phyloP scores from a whole-genome alignment of 1,284 basidiomycete genomes.

The Caloboletus inedulis region DNA sequence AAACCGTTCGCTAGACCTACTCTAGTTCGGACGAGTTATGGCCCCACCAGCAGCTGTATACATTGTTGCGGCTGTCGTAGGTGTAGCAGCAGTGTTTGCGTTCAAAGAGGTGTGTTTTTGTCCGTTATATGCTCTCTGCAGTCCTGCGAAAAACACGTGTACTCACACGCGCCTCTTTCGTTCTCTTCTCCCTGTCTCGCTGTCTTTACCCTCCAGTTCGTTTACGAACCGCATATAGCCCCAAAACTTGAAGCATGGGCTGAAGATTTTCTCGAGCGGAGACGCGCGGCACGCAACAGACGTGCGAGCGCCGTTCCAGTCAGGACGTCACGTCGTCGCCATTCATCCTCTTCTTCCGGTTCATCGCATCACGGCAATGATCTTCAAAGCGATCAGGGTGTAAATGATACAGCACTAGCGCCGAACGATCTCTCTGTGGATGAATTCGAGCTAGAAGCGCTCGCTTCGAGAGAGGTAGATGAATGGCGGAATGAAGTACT shows the following conservation, averaged over 20 bases:
- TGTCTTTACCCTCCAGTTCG: conserved; percentile 37
- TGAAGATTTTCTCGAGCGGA: conserved; percentile 42
- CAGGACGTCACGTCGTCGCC: conserved; percentile 12
- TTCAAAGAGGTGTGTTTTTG: conserved; percentile 42
- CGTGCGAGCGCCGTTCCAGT: conserved; percentile 27
- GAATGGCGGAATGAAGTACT: conserved; percentile 51
- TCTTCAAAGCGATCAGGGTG: conserved; percentile 8
- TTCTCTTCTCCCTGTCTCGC: background rate
- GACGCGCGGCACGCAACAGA: conserved; percentile 35
- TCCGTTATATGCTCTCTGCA: background rate
- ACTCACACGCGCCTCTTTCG: conserved; percentile 18
- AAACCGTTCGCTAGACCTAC: conserved; percentile 4
- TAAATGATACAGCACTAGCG: conserved; percentile 5
- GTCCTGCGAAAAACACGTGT: conserved; percentile 16
- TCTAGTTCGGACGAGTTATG: conserved; percentile 16
- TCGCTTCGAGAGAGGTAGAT: conserved; percentile 47
- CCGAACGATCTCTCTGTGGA: conserved; percentile 11
- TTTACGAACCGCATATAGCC: conserved; percentile 64
- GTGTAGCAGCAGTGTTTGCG: conserved; percentile 39
- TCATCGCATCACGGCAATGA: conserved; percentile 7
- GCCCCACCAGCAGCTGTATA: conserved; percentile 37
- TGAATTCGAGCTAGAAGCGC: conserved; percentile 48
- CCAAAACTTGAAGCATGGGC: conserved; percentile 53
- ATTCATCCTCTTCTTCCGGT: conserved; percentile 14
- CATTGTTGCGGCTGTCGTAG: conserved; percentile 39